Evolutionary conservation across 768 basidiomycete genomes (phyloP).

Genomic region (Filobasidium wieringae): DNA sequence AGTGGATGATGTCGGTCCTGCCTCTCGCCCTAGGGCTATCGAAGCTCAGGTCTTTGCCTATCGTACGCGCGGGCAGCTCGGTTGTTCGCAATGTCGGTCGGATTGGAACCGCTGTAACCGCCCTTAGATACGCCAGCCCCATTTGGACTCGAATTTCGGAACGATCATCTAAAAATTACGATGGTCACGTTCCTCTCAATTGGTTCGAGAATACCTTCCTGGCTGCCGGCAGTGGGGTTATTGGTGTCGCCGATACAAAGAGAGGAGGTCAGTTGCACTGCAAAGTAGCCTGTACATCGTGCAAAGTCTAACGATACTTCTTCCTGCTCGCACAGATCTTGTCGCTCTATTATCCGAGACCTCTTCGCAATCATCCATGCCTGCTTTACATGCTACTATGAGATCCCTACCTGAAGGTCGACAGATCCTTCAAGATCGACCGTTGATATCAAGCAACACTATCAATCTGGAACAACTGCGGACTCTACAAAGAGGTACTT

Average conservation of each 20-base stretch:
- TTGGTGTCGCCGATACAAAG: conserved; percentile 66
- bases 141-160: background rate
- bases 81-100: background rate
- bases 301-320: background rate
- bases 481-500: conserved; percentile 60
- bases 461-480: conserved; percentile 60
- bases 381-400: conserved; percentile 65
- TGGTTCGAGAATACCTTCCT: conserved; percentile 73
- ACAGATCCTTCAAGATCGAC: conserved; percentile 67
- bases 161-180: conserved; percentile 21
- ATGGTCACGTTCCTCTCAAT: conserved; percentile 53
- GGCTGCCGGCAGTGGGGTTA: conserved; percentile 70
- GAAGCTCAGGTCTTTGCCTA: background rate
- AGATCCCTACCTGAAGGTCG: conserved; percentile 69
- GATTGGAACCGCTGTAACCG: background rate
- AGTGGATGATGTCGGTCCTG: background rate
- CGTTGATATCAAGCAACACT: conserved; percentile 63
- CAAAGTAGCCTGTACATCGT: background rate
- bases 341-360: conserved; percentile 88
- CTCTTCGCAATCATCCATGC: conserved; percentile 67
- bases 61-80: background rate
- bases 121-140: background rate
- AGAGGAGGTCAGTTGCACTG: conserved; percentile 65
- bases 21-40: background rate
- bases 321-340: conserved; percentile 55